Evolutionary conservation across 768 basidiomycete species (phyloP), one percentile per base, ranked within the genome.

Genomic region (Tephrocybe sp.): DNA sequence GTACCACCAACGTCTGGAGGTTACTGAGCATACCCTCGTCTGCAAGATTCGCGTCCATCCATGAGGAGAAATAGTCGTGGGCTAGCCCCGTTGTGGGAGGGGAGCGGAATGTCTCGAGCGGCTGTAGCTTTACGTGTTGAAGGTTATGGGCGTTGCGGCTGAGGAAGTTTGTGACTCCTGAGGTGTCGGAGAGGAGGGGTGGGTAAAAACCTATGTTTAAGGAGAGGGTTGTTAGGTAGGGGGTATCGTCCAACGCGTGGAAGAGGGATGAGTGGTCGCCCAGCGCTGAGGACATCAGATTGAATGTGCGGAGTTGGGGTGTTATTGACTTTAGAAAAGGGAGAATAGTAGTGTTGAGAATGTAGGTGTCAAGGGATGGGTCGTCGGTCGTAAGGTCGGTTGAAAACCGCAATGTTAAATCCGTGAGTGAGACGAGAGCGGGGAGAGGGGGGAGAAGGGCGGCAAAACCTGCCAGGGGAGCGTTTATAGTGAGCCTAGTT

Each of bases 131-230:
- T n/a, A 52, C 49, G 30, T 57, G 56, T 16, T 40, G 28, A 9
- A 57, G 41, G 11, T 44, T 57, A 7, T 25, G 13, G 1, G 49
- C 35, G 32, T 57, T 53, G 5, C 11, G 18, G 9, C 24, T 40
- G 11, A 59, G 32, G 18, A 59, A 39, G 1, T 38, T 40, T 25
- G 46, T 56, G 12, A 59, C 46, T 1, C 52, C 42, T 8, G 40
- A 46, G 3, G 49, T 12, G 26, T 49, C 50, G 19, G 18, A 32
- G 16, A 54, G 53, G 7, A 54, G 53, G n/a, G 47, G 53, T 11
- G 53, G 48, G 40, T 54, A 54, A 16, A 54, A 54, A n/a, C 53
- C 53, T 26, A 56, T 38, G 28, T 53, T 47, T 1, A 56, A 27
- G 2, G 51, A 44, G 8, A 56, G 43, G n/a, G 51, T 30, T 8